These are phyloP conservation scores for Acanthamoeba castellanii DNA, from an alignment of 208 protist species.

Conservation along the genomic window DNA sequence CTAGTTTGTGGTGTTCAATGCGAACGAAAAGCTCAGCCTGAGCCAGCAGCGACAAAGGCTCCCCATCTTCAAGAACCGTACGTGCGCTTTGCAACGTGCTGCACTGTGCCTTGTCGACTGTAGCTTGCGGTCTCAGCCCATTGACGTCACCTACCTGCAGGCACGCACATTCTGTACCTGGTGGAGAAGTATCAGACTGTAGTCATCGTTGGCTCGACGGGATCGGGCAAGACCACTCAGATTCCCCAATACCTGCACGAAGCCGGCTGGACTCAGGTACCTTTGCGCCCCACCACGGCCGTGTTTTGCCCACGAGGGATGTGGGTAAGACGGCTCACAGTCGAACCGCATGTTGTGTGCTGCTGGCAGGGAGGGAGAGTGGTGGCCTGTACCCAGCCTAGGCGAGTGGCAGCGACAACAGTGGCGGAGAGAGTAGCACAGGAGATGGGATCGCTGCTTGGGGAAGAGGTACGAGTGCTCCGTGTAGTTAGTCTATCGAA, in stretches of 20 bases:
- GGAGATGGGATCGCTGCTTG: conserved; percentile 82
- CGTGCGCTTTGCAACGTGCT: neutral
- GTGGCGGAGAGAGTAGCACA: conserved; percentile 90
- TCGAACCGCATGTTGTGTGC: neutral
- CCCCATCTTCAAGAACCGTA: conserved; percentile 74
- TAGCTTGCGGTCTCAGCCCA: neutral
- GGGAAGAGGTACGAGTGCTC: conserved; percentile 23
- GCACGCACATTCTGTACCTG: conserved; percentile 83
- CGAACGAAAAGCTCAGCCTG: conserved; percentile 72
- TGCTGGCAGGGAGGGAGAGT: conserved; percentile 11
- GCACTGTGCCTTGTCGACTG: neutral
- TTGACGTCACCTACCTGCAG: neutral
- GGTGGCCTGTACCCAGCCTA: conserved; percentile 92
- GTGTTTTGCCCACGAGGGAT: too few species aligned
- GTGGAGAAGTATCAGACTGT: conserved; percentile 84
- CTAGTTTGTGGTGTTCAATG: conserved; percentile 58
- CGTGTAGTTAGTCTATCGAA: neutral
- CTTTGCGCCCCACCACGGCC: too few species aligned
- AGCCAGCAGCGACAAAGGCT: conserved; percentile 66
- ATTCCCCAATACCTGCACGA: conserved; percentile 93
- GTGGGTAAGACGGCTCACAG: neutral
- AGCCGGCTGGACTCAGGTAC: conserved; percentile 83
- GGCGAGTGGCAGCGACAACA: conserved; percentile 90
- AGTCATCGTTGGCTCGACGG: conserved; percentile 91
- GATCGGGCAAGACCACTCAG: conserved; percentile 94